Conservation (phyloP, 176 grass and related monocot genomes). For the Saccharum spontaneum region DNA sequence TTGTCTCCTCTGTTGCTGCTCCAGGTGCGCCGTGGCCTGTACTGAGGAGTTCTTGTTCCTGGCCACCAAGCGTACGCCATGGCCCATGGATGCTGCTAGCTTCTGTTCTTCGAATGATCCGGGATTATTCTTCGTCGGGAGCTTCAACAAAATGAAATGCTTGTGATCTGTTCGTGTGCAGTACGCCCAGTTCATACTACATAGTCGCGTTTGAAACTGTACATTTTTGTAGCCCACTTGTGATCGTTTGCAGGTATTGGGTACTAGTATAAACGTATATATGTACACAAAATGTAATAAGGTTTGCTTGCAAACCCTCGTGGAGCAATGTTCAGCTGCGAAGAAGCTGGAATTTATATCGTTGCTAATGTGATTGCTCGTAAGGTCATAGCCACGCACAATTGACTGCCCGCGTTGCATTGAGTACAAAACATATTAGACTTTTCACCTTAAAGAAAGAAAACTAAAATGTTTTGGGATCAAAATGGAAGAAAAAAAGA, state of each 20-base stretch:
- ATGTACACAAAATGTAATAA: not conserved
- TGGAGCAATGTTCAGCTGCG: not conserved
- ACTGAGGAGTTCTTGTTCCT: constrained; percentile 14
- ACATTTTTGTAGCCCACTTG: constrained; percentile 10
- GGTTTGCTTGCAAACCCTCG: not conserved
- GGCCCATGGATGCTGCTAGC: not conserved
- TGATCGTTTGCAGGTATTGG: not conserved
- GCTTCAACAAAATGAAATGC: not conserved
- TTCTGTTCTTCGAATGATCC: not conserved
- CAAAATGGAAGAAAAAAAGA: too few relatives aligned
- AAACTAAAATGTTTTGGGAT: too few relatives aligned
- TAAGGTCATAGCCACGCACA: not conserved
- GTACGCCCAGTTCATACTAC: not conserved
- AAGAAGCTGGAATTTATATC: not conserved
- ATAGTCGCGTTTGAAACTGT: not conserved
- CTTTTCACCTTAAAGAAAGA: not conserved
- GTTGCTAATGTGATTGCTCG: too few relatives aligned
- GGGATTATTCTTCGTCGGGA: not conserved
- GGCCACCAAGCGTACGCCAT: not conserved
- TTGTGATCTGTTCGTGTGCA: not conserved
- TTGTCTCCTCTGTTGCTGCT: not conserved
- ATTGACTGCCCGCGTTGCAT: not conserved
- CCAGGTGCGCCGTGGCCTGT: constrained; percentile 52
- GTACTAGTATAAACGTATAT: not conserved
- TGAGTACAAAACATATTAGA: not conserved